phyloP scores from a whole-genome alignment of 2,329 filamentous ascomycete genomes.

The Tolypocladium tropicale region DNA sequence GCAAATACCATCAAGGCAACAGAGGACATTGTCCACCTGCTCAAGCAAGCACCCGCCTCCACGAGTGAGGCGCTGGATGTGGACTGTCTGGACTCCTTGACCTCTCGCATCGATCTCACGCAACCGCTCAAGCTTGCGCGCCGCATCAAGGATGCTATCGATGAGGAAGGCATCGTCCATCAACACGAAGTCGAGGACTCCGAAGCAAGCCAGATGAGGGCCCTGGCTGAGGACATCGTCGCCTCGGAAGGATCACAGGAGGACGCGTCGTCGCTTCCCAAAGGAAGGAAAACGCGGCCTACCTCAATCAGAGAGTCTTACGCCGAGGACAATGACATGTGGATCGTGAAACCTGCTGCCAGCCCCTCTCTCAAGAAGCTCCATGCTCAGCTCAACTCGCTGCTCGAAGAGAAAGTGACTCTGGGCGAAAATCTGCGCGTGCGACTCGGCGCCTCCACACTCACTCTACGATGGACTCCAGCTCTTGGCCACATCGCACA shows the following conservation, averaged over 20 bases:
- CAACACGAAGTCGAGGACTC: slow-evolving; percentile 69
- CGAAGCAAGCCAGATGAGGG: slow-evolving; percentile 59
- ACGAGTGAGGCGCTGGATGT: slow-evolving; percentile 4
- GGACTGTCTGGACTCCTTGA: slow-evolving; percentile 33
- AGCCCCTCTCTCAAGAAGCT: slow-evolving; percentile 55
- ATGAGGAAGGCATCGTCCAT: slow-evolving; percentile 80
- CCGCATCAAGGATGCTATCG: slow-evolving; percentile 68
- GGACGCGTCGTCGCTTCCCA: slow-evolving; percentile 43
- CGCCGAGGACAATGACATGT: slow-evolving; percentile 47
- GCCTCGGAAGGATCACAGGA: slow-evolving; percentile 54
- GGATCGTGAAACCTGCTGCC: slow-evolving; percentile 59
- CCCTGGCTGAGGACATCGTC: slow-evolving; percentile 63
- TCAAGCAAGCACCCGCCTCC: slow-evolving; percentile 17
- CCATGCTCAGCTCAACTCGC: slow-evolving; percentile 53
- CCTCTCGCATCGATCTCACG: slow-evolving; percentile 52
- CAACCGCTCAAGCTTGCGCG: slow-evolving; percentile 58
- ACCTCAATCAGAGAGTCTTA: slow-evolving; percentile 46
- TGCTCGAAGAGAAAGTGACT: slow-evolving; percentile 48
- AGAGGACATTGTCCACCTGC: slow-evolving; percentile 47
- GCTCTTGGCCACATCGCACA: slow-evolving; percentile 85
- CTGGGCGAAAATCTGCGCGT: slow-evolving; percentile 53
- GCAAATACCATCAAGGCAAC: slow-evolving; percentile 73
- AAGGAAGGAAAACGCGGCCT: slow-evolving; percentile 34
- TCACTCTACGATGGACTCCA: slow-evolving; percentile 79
- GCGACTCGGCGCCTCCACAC: slow-evolving; percentile 48